Percentiles rank a stretch among this genome's conserved stretches.
Conservation (phyloP, 1,284 basidiomycete genomes). For the Moesziomyces globuligerus region DNA sequence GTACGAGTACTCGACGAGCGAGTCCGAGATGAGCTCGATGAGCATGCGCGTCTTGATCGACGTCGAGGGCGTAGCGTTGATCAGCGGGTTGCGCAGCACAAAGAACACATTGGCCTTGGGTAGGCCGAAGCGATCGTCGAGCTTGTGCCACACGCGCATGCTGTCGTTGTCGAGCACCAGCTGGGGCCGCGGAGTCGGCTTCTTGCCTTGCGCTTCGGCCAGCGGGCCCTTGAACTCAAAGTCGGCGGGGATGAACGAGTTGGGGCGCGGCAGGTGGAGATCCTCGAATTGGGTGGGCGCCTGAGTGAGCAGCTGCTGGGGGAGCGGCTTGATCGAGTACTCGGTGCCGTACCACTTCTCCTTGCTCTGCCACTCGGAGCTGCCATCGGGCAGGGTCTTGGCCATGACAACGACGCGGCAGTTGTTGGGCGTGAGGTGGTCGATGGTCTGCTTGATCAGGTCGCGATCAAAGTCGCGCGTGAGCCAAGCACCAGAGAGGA, state of each 20-base stretch:
- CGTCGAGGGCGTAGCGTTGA: constrained; percentile 65
- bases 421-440: constrained; percentile 74
- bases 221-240: constrained; percentile 52
- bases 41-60: constrained; percentile 75
- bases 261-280: constrained; percentile 60
- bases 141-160: constrained; percentile 66
- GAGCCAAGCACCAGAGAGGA: constrained; percentile 80
- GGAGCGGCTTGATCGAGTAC: constrained; percentile 59
- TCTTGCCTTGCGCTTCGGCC: constrained; percentile 35
- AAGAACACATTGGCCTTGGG: constrained; percentile 67
- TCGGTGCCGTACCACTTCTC: constrained; percentile 67
- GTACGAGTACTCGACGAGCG: constrained; percentile 89
- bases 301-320: constrained; percentile 38
- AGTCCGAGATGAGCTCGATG: constrained; percentile 86
- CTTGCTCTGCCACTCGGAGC: constrained; percentile 51
- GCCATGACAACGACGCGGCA: constrained; percentile 83
- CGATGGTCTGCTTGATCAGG: constrained; percentile 76
- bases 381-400: constrained; percentile 69
- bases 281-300: constrained; percentile 49
- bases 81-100: constrained; percentile 62
- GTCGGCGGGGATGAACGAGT: constrained; percentile 63
- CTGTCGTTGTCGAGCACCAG: constrained; percentile 55
- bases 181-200: constrained; percentile 58
- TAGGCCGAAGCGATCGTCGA: constrained; percentile 65
- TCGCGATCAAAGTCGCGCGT: constrained; percentile 80